phyloP scores from a whole-genome alignment of 495 filamentous ascomycete species.

The Corynascus novoguineensis region DNA sequence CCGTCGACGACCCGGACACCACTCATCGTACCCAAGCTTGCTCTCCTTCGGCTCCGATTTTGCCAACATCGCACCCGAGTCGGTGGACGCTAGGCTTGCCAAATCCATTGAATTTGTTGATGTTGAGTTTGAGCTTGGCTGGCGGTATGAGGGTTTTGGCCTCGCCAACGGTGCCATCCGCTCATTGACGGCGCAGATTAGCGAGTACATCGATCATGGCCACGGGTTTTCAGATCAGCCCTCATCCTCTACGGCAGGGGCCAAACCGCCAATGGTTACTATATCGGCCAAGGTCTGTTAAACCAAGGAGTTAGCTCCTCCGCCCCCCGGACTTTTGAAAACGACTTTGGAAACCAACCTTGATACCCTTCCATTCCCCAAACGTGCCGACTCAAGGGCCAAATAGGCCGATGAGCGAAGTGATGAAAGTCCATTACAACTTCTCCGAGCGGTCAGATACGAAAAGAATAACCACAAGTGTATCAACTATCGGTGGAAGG shows the following conservation, averaged over 20 bases:
- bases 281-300: constrained; percentile 24
- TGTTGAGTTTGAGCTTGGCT: constrained; percentile 10
- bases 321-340: constrained; percentile 16
- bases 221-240: neutral
- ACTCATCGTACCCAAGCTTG: constrained; percentile 32
- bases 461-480: too few relatives aligned
- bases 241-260: constrained; percentile 14
- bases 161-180: neutral
- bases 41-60: constrained; percentile 23
- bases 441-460: too few relatives aligned
- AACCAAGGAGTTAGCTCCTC: constrained; percentile 22
- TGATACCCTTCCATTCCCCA: too few relatives aligned
- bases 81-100: neutral
- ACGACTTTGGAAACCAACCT: too few relatives aligned
- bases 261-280: constrained; percentile 12
- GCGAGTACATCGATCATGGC: constrained; percentile 10
- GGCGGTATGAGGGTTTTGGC: constrained; percentile 2
- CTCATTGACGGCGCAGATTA: constrained; percentile 7
- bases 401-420: too few relatives aligned
- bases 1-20: constrained; percentile 25
- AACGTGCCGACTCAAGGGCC: too few relatives aligned
- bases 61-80: constrained; percentile 2
- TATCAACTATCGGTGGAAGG: too few relatives aligned
- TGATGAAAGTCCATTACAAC: too few relatives aligned
- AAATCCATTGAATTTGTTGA: neutral